A percentile compares a stretch with the other conserved stretches of the same genome.
These are phyloP conservation scores for Aphanoascus verrucosus DNA, from an alignment of 2,329 filamentous ascomycete genomes.

Conservation along the genomic window DNA sequence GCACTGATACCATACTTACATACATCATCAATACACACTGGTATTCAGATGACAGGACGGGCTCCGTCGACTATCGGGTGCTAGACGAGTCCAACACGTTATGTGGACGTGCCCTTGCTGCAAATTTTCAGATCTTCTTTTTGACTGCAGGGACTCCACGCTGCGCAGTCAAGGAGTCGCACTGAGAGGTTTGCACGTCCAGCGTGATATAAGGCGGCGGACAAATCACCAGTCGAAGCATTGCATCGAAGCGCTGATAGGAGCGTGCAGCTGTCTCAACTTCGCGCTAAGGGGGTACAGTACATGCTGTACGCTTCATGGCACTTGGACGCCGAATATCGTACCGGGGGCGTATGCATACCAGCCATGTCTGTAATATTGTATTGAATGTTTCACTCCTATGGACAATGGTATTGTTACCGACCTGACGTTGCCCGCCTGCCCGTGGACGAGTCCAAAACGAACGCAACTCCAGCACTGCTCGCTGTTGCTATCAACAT, in stretches of 20 bases:
- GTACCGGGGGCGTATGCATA: no score
- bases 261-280: slow-evolving; percentile 5
- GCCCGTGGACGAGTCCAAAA: no score
- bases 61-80: neutral
- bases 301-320: no score
- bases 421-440: no score
- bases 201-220: neutral
- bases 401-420: no score
- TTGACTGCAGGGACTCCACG: neutral
- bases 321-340: no score
- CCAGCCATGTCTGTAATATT: no score
- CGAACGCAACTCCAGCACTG: no score
- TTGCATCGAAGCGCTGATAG: neutral
- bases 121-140: neutral
- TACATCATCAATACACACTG: neutral
- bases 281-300: neutral
- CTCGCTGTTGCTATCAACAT: no score
- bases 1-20: no score
- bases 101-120: no score
- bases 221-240: neutral
- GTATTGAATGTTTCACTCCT: no score
- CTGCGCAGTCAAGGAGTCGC: neutral
- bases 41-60: neutral
- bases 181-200: neutral
- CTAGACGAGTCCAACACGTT: neutral